phyloP scores from a whole-genome alignment of 1,139 yeast genomes.

The Saccharomyces hybrid region DNA sequence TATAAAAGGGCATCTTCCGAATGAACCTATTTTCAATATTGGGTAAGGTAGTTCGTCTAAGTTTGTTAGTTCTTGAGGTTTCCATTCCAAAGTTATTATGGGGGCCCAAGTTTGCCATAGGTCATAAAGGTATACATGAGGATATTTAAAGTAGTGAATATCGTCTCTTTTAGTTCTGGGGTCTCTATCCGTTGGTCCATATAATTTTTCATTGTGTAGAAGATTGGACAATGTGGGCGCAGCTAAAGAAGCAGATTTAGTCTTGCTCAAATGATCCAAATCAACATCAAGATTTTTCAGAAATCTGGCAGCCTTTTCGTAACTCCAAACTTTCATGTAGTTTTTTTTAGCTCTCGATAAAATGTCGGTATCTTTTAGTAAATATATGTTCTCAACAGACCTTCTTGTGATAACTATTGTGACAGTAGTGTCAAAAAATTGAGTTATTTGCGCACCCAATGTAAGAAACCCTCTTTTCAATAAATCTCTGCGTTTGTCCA shows the following conservation, averaged over 20 bases:
- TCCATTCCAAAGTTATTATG: constrained; percentile 77
- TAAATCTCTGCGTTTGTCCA: constrained; percentile 47
- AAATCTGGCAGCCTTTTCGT: constrained; percentile 77
- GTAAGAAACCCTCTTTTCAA: constrained; percentile 37
- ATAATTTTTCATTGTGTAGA: constrained; percentile 73
- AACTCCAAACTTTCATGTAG: constrained; percentile 74
- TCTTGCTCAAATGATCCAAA: constrained; percentile 21
- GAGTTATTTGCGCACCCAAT: constrained; percentile 60
- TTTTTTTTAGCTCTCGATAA: constrained; percentile 54
- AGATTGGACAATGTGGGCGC: constrained; percentile 48
- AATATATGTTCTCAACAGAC: constrained; percentile 31
- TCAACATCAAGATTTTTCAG: constrained; percentile 60
- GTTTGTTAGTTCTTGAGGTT: constrained; percentile 29
- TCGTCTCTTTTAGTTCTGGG: constrained; percentile 81
- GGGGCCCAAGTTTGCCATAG: constrained; percentile 75
- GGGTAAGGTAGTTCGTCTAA: constrained; percentile 37
- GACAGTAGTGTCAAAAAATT: constrained; percentile 70
- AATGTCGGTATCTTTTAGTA: constrained; percentile 50
- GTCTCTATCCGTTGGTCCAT: constrained; percentile 86
- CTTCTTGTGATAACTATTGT: constrained; percentile 78
- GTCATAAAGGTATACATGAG: constrained; percentile 76
- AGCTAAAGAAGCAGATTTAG: constrained; percentile 11
- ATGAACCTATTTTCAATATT: constrained; percentile 40
- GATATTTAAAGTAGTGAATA: constrained; percentile 69
- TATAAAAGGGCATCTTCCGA: constrained; percentile 69